phyloP scores from a whole-genome alignment of 805 yeast species.

The Spathaspora girioi region DNA sequence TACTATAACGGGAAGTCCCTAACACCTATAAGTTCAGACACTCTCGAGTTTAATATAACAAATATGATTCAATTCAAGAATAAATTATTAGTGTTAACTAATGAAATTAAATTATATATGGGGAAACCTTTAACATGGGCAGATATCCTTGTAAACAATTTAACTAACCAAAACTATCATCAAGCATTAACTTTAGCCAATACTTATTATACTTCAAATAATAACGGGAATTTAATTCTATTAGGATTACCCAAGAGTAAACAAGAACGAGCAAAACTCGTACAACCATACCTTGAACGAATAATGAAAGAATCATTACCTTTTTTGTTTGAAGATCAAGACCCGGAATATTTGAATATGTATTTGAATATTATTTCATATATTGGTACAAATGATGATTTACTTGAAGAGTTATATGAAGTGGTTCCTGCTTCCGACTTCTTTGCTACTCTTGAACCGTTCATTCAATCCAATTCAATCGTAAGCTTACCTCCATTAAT shows the following conservation, averaged over 20 bases:
- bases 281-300: slow-evolving; percentile 53
- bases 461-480: slow-evolving; percentile 46
- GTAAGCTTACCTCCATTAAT: slow-evolving; percentile 57
- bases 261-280: slow-evolving; percentile 41
- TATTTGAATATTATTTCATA: slow-evolving; percentile 13
- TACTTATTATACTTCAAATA: slow-evolving; percentile 44
- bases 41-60: background rate
- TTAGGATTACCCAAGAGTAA: slow-evolving; percentile 54
- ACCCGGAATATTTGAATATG: slow-evolving; percentile 12
- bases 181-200: slow-evolving; percentile 56
- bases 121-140: slow-evolving; percentile 72
- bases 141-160: slow-evolving; percentile 48
- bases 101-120: slow-evolving; percentile 41
- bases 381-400: slow-evolving; percentile 12
- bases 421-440: slow-evolving; percentile 34
- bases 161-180: slow-evolving; percentile 47
- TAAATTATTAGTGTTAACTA: slow-evolving; percentile 17
- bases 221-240: slow-evolving; percentile 45
- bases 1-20: slow-evolving; percentile 5
- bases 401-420: slow-evolving; percentile 32
- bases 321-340: slow-evolving; percentile 29
- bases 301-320: slow-evolving; percentile 53
- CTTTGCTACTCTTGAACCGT: slow-evolving; percentile 50
- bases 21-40: slow-evolving; percentile 2
- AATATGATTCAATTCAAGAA: slow-evolving; percentile 13